Evolutionary conservation across 371 early-diverging fungal species (phyloP), one percentile per base, ranked within the genome.

Genomic region (Mucor piriformis): DNA sequence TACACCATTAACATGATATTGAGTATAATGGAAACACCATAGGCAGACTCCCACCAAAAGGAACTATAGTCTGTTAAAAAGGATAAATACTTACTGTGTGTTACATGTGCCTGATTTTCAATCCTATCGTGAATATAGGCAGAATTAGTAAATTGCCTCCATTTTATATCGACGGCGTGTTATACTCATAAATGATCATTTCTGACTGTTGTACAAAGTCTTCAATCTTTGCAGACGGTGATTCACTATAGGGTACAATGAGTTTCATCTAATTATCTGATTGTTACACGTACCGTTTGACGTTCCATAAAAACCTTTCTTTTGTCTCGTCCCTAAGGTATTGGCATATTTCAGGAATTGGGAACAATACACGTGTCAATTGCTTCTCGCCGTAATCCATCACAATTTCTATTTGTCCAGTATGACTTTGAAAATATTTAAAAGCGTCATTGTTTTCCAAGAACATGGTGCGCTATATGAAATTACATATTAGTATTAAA

Each of bases 391-490:
- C 64, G 43, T 59, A 72, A 61, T 68, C 77, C 84, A 63, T 81
- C 16, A 84, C 43, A 15, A 84, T 77, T 55, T 84, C 85, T 33
- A 84, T 84, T 23, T 79, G 74, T 10, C 85, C 85, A 0, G 81
- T 81, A 50, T 81, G 69, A n/a, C 54, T 65, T 54, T 79, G 73
- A 54, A 83, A 78, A 27, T 69, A 74, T 10, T 67, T 59, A 53
- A 79, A 82, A 1, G 79, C 77, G 8, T 50, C 38, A 42, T 69
- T 63, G 3, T 53, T 72, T 32, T 67, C 64, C 20, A 70, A 60
- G 49, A 80, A 67, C 44, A 71, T 42, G 1, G 54, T 63, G 54
- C 23, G 40, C 52, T 42, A 43, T 21, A 2, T 25, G 12, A 43
- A 10, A 37, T 37, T 46, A 61, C 37, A 11, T 27, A 3, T 44